phyloP scores from a whole-genome alignment of 2,329 filamentous ascomycete species.

The Neofusicoccum cordaticola region DNA sequence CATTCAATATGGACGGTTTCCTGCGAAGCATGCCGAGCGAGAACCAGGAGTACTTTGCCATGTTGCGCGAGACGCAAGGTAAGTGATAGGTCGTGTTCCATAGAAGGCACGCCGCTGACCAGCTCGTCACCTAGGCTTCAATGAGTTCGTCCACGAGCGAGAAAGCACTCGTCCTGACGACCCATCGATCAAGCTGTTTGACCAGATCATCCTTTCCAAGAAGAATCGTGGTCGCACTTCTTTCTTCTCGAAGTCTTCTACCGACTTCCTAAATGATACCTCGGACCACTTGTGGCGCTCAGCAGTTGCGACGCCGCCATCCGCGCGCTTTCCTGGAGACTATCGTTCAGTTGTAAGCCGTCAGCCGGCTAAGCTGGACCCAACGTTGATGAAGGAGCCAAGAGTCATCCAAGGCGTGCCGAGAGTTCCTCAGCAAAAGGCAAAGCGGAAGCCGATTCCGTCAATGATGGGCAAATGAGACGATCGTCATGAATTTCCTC shows the following conservation, averaged over 20 bases:
- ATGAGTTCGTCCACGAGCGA: constrained; percentile 81
- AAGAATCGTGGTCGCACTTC: constrained; percentile 64
- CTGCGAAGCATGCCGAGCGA: constrained; percentile 62
- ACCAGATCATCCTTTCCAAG: constrained; percentile 81
- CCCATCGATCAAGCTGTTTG: constrained; percentile 71
- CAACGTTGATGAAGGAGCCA: constrained; percentile 85
- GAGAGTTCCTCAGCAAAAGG: constrained; percentile 50
- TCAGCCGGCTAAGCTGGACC: constrained; percentile 76
- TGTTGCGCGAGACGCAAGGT: constrained; percentile 64
- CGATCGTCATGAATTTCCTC: constrained; percentile 4
- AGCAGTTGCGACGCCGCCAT: constrained; percentile 57
- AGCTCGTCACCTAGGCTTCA: constrained; percentile 55
- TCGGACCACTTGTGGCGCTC: constrained; percentile 78
- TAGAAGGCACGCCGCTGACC: not conserved
- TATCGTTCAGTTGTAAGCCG: constrained; percentile 51
- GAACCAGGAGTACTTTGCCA: constrained; percentile 61
- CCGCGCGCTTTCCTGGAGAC: constrained; percentile 53
- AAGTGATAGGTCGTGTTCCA: constrained; percentile 14
- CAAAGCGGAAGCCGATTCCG: constrained; percentile 50
- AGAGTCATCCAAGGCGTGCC: constrained; percentile 87
- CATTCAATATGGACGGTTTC: constrained; percentile 67
- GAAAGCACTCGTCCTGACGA: constrained; percentile 64
- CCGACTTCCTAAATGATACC: constrained; percentile 67
- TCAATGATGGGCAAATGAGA: constrained; percentile 33
- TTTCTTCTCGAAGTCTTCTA: constrained; percentile 60